Evolutionary conservation across 2,329 filamentous ascomycete genomes (phyloP), one percentile per base, ranked within the genome.

Genomic region (Ascochyta viciae-villosae): DNA sequence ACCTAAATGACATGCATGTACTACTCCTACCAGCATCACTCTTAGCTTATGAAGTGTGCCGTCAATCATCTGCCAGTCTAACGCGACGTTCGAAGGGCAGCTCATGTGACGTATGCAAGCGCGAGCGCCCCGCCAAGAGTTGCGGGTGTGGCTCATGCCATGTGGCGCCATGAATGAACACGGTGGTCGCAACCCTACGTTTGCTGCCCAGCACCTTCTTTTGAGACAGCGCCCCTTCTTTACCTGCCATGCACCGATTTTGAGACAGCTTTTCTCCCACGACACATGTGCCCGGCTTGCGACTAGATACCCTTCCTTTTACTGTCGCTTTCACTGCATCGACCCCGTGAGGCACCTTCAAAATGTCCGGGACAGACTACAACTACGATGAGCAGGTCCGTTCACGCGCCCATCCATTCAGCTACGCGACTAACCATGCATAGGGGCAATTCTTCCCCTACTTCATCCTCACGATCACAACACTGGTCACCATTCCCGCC

Each of bases 371-470:
- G 29, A 91, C 90, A 72, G 94, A 98, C 79, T 99, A 99, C 84
- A 96, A 91, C 72, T 99, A 99, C 82, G 95, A 99, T 85, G 91
- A 96, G 75, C 87, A 95, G 86, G 89, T 89, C 75, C 62, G 77
- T 55, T 50, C 42, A 35, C 19, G 43, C 49, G 33, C 51, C 34
- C 51, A 43, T 50, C 31, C 16, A 8, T 16, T 38, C 13, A 46
- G 15, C 43, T 2, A 33, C 16, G 35, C 27, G 12, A 39, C 65
- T 69, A 64, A 73, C 58, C 48, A 12, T 6, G 2, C 15, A 15
- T 58, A 95, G 86, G 93, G 92, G 70, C 91, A 97, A 85, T 97
- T 97, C 83, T 99, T 97, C 83, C 95, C 96, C 66, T 96, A 96
- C 85, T 99, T 99, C 83, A 89, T 98, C 79, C 88, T 97, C 74